Evolutionary conservation across 1,284 basidiomycete species (phyloP), one percentile per base, ranked within the genome.

Genomic region (Stygiomarasmius scandens): DNA sequence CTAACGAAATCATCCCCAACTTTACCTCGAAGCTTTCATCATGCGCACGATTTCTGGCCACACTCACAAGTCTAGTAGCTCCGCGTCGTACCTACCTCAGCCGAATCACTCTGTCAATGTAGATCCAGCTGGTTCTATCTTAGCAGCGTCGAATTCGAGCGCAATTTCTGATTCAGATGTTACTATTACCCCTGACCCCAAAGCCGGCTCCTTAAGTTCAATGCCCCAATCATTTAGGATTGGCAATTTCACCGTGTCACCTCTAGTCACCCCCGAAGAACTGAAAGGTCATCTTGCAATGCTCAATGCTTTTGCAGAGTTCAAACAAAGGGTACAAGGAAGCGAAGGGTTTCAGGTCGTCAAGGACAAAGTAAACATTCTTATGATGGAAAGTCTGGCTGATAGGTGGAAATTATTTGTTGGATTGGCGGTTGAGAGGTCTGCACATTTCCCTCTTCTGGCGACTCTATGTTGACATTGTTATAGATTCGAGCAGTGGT

Each of bases 381-480:
- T 64, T 32, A 58, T 73, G 49, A 65, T 66, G 0, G 38, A 49
- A 2, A 67, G 72, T 49, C 60, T 58, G 12, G 69, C 71, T 46
- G 60, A 62, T 45, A 63, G 69, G 41, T 74, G 73, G 72, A 63
- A 65, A 22, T 73, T 69, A 67, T 73, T 74, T 53, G 71, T 75
- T 8, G 70, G 66, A 10, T 52, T 74, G 27, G 71, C 73, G 9
- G 72, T 73, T 9, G 72, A 75, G 59, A 63, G 71, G 73, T 72
- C 12, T 23, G 22, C 2, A 25, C 22, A 61, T 11, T 20, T 49
- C 27, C 48, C 22, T 29, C 45, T n/a, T 8, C 20, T 23, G 49
- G 1, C 1, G 9, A 19, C n/a, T 36, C 25, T 24, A 4, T 43
- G 34, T 23, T 23, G 19, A 27, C 50, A 14, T n/a, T n/a, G 20